Percentiles rank a stretch among this genome's conserved stretches.
phyloP scores from a whole-genome alignment of 2,329 filamentous ascomycete genomes.

The Cladosporium halotolerans region DNA sequence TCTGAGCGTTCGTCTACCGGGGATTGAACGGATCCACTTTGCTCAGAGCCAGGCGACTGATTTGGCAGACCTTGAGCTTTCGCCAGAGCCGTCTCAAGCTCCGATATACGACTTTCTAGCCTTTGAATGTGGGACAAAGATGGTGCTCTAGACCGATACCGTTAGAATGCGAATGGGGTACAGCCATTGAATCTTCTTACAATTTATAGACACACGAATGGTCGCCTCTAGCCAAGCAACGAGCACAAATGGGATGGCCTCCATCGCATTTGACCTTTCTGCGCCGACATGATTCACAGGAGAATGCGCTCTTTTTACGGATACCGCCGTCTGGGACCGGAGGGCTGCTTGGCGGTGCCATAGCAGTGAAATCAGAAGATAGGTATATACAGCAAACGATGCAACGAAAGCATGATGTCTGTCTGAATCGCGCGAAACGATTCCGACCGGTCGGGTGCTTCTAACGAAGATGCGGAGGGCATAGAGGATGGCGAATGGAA shows the following conservation, averaged over 20 bases:
- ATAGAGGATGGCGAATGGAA: background rate
- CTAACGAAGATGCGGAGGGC: background rate
- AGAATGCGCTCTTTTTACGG: constrained; percentile 9
- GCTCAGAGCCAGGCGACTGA: background rate
- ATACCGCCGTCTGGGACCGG: background rate
- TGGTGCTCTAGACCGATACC: background rate
- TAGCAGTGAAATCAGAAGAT: too few relatives aligned
- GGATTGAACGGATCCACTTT: background rate
- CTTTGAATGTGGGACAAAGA: constrained; percentile 4
- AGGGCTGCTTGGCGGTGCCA: too few relatives aligned
- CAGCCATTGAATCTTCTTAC: background rate
- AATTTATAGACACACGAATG: constrained; percentile 2
- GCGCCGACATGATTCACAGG: constrained; percentile 3
- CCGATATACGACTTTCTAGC: constrained; percentile 1
- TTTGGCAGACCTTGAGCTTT: background rate
- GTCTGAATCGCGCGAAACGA: too few relatives aligned
- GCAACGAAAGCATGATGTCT: too few relatives aligned
- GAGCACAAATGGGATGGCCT: constrained; percentile 1
- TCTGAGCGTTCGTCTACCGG: background rate
- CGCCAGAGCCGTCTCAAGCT: constrained; percentile 1
- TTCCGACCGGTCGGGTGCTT: too few relatives aligned
- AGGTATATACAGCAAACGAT: too few relatives aligned
- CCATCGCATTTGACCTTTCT: constrained; percentile 9
- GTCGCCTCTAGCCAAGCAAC: constrained; percentile 3
- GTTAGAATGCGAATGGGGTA: background rate